Percentiles rank a stretch among this genome's conserved stretches.
Conservation (phyloP, 331 rosid genomes). For the Erythrophleum ivorense region DNA sequence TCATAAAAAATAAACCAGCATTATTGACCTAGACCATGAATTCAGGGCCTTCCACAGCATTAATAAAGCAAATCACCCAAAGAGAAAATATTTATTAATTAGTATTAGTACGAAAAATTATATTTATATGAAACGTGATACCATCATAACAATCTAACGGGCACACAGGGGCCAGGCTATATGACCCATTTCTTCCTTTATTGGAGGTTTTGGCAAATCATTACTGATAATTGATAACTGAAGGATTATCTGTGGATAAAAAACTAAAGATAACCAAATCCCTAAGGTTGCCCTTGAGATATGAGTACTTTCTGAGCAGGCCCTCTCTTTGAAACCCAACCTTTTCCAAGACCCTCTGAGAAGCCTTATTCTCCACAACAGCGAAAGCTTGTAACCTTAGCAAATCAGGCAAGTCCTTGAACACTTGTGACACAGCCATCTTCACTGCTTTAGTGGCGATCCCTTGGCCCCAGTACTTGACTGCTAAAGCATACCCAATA, state of each 20-base stretch:
- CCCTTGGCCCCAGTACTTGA: constrained; percentile 61
- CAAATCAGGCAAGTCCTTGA: constrained; percentile 52
- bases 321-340: constrained; percentile 45
- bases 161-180: no score
- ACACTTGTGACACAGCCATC: constrained; percentile 48
- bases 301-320: neutral
- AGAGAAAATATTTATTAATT: no score
- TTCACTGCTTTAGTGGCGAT: constrained; percentile 51
- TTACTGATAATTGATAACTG: neutral
- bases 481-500: constrained; percentile 54
- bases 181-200: no score
- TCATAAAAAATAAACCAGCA: no score
- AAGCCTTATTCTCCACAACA: constrained; percentile 33
- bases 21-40: no score
- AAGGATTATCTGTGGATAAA: constrained; percentile 1
- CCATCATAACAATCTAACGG: no score
- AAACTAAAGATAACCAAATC: constrained; percentile 47
- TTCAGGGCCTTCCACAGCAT: no score
- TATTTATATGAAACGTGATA: no score
- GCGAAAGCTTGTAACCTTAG: constrained; percentile 53
- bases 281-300: constrained; percentile 30
- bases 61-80: no score
- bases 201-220: neutral
- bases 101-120: no score
- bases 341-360: constrained; percentile 55